These are phyloP conservation scores for Mycena epipterygia DNA, from an alignment of 768 basidiomycete genomes.

Conservation along the genomic window DNA sequence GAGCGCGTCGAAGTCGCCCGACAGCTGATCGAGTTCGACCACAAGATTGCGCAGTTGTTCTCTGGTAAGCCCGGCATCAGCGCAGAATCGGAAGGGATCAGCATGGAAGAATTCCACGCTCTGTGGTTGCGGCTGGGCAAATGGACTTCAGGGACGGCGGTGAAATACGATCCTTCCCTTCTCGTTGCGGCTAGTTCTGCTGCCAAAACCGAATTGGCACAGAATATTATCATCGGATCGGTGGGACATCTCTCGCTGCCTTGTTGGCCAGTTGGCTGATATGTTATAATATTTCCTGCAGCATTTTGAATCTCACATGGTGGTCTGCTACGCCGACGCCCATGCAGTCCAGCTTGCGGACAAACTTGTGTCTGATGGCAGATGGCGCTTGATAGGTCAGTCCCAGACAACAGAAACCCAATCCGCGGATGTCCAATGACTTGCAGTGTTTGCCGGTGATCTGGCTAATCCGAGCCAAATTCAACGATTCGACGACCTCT, in stretches of 20 bases:
- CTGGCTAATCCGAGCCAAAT: conserved; percentile 14
- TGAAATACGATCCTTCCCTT: conserved; percentile 27
- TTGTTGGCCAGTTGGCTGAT: too few species aligned
- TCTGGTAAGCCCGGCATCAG: conserved; percentile 42
- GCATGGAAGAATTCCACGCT: conserved; percentile 33
- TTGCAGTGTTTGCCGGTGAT: conserved; percentile 30
- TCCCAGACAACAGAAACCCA: background rate
- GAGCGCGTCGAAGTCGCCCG: conserved; percentile 56
- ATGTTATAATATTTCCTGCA: background rate
- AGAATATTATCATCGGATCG: conserved; percentile 32
- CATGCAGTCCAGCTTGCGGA: conserved; percentile 29
- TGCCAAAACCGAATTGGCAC: conserved; percentile 14
- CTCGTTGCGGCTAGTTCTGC: conserved; percentile 16
- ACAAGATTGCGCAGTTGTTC: conserved; percentile 53
- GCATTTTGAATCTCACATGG: conserved; percentile 37
- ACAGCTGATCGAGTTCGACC: conserved; percentile 57
- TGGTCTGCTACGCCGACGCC: conserved; percentile 34
- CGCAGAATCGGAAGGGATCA: conserved; percentile 33
- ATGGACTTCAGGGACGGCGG: conserved; percentile 33
- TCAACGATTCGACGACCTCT: conserved; percentile 25
- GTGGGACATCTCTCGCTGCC: background rate
- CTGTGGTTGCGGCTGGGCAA: conserved; percentile 35
- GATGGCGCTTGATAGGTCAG: conserved; percentile 34
- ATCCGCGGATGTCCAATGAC: background rate
- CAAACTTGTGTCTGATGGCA: conserved; percentile 28